A percentile compares a stretch with the other conserved stretches of the same genome.
These are phyloP conservation scores for Candida neerlandica DNA, from an alignment of 1,139 yeast species.

Conservation along the genomic window DNA sequence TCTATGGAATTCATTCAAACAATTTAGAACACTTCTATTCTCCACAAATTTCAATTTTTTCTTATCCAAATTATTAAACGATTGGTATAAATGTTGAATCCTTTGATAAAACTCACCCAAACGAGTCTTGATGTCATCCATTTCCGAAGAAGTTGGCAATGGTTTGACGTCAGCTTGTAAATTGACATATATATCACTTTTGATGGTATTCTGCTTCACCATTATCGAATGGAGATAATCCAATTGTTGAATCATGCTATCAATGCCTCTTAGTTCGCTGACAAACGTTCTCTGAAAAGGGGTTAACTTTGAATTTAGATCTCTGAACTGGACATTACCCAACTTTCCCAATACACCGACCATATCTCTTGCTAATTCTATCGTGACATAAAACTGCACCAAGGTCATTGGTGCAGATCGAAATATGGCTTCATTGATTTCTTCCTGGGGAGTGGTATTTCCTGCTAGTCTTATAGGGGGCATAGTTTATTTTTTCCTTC, in stretches of 20 bases:
- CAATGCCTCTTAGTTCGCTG: constrained; percentile 67
- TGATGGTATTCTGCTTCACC: constrained; percentile 31
- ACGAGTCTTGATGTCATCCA: constrained; percentile 30
- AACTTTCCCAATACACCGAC: constrained; percentile 79
- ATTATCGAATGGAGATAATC: constrained; percentile 36
- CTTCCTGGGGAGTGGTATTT: constrained; percentile 3
- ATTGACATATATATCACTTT: constrained; percentile 28
- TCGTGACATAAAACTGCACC: constrained; percentile 89
- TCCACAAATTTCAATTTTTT: constrained; percentile 31
- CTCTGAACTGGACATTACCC: constrained; percentile 88
- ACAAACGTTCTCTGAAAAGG: constrained; percentile 89
- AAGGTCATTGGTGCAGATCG: constrained; percentile 94
- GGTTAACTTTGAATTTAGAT: constrained; percentile 75
- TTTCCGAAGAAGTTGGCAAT: constrained; percentile 33
- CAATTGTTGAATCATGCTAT: constrained; percentile 33
- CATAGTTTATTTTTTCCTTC: constrained; percentile 3
- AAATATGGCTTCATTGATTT: constrained; percentile 31
- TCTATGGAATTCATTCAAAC: constrained; percentile 33
- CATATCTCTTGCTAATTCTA: constrained; percentile 85
- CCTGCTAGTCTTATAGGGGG: constrained; percentile 12
- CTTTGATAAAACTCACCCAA: constrained; percentile 27
- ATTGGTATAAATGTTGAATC: constrained; percentile 37
- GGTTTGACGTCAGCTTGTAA: constrained; percentile 28
- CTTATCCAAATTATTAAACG: constrained; percentile 27
- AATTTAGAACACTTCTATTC: constrained; percentile 35